A percentile compares a stretch with the other conserved stretches of the same genome.
These are phyloP conservation scores for Septoria linicola DNA, from an alignment of 2,329 filamentous ascomycete genomes.

Conservation along the genomic window DNA sequence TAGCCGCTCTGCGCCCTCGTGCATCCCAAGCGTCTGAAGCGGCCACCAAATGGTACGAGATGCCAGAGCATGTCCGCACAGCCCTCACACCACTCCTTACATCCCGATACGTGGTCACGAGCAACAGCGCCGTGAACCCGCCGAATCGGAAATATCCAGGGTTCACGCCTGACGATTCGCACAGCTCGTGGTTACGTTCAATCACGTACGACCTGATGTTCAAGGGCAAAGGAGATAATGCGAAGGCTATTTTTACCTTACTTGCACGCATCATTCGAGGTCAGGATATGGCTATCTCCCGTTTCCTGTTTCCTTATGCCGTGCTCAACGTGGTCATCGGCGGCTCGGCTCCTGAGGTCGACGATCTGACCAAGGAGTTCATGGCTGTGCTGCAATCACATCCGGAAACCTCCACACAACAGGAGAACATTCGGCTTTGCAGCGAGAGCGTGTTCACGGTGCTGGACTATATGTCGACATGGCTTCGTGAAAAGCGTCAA, in stretches of 20 bases:
- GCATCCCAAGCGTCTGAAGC: slow-evolving; percentile 59
- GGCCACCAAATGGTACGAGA: slow-evolving; percentile 71
- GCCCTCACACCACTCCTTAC: slow-evolving; percentile 84
- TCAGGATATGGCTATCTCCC: slow-evolving; percentile 80
- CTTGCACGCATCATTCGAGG: slow-evolving; percentile 78
- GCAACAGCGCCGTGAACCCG: slow-evolving; percentile 31
- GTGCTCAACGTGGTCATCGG: slow-evolving; percentile 80
- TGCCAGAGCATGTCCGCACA: slow-evolving; percentile 75
- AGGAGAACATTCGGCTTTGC: slow-evolving; percentile 76
- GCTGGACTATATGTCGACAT: slow-evolving; percentile 86
- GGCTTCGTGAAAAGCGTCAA: slow-evolving; percentile 77
- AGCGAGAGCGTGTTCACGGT: slow-evolving; percentile 91
- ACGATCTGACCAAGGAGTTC: slow-evolving; percentile 70
- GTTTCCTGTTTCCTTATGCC: slow-evolving; percentile 85
- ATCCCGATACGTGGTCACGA: slow-evolving; percentile 74
- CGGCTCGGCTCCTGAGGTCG: slow-evolving; percentile 62
- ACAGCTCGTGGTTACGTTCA: slow-evolving; percentile 76
- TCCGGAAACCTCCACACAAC: slow-evolving; percentile 55
- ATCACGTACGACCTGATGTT: slow-evolving; percentile 81
- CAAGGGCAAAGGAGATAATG: slow-evolving; percentile 71
- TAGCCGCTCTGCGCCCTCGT: slow-evolving; percentile 52
- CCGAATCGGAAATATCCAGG: slow-evolving; percentile 65
- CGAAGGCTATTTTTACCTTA: slow-evolving; percentile 75
- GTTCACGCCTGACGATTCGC: slow-evolving; percentile 66
- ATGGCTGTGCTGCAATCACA: slow-evolving; percentile 68